A percentile compares a stretch with the other conserved stretches of the same genome.
Evolutionary conservation across 768 basidiomycete species (phyloP).

Genomic region (Tulasnella sp.): DNA sequence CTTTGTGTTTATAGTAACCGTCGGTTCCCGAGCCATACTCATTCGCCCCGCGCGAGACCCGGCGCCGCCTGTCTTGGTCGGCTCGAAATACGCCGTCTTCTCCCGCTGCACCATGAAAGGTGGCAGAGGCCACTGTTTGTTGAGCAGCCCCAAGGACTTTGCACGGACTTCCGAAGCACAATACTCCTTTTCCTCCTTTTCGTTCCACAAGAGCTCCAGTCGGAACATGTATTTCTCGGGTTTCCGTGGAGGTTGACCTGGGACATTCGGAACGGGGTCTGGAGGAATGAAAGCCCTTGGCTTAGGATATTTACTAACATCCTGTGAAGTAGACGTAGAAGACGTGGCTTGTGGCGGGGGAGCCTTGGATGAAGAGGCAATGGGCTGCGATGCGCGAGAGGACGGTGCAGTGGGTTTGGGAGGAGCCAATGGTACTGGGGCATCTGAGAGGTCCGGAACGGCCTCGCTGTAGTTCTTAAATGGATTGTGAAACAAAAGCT

Average conservation of each 20-base stretch:
- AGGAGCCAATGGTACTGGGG: slow-evolving; percentile 4
- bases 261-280: slow-evolving; percentile 33
- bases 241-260: slow-evolving; percentile 51
- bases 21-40: slow-evolving; percentile 53
- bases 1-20: slow-evolving; percentile 95
- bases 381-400: not conserved
- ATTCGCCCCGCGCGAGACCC: slow-evolving; percentile 43
- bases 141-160: slow-evolving; percentile 72
- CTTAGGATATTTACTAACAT: slow-evolving; percentile 46
- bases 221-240: slow-evolving; percentile 69
- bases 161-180: slow-evolving; percentile 80
- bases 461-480: slow-evolving; percentile 37
- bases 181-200: slow-evolving; percentile 75
- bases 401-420: not conserved
- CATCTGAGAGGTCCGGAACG: not conserved
- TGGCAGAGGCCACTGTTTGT: slow-evolving; percentile 79
- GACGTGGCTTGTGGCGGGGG: slow-evolving; percentile 30
- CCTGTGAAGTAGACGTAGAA: slow-evolving; percentile 27
- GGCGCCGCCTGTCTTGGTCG: slow-evolving; percentile 57
- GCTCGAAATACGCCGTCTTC: slow-evolving; percentile 33
- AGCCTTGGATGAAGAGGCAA: not conserved
- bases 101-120: slow-evolving; percentile 35
- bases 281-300: slow-evolving; percentile 67
- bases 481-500: slow-evolving; percentile 41
- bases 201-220: slow-evolving; percentile 60